These are phyloP conservation scores for Akanthomyces lecanii DNA, from an alignment of 2,329 filamentous ascomycete species.

Conservation along the genomic window DNA sequence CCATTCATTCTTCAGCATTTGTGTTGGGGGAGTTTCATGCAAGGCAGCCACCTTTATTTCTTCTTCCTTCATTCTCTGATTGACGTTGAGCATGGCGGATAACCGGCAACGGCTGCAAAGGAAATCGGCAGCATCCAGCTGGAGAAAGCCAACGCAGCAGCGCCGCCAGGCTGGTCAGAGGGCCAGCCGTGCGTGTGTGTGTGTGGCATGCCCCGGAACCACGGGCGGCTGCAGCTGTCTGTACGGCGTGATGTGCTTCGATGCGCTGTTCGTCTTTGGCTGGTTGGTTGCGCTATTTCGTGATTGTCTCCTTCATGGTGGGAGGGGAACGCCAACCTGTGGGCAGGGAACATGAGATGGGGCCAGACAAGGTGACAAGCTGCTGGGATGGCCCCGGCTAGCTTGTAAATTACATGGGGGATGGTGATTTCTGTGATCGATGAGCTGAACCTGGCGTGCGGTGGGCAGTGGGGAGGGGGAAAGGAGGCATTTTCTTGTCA, in stretches of 20 bases:
- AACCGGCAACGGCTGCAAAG: slow-evolving; percentile 14
- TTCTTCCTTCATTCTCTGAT: neutral
- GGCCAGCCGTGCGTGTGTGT: neutral
- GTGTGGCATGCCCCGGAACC: neutral
- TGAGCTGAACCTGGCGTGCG: slow-evolving; percentile 9
- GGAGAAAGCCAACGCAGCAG: neutral
- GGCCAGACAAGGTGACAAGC: neutral
- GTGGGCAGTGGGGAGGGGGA: neutral
- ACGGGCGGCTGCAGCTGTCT: neutral
- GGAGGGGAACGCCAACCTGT: neutral
- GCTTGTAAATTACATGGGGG: neutral
- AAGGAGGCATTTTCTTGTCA: slow-evolving; percentile 1
- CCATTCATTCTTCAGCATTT: neutral
- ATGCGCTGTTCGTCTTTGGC: neutral
- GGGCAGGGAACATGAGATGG: neutral
- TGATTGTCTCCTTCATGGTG: neutral
- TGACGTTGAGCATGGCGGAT: neutral
- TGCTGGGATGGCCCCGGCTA: slow-evolving; percentile 4
- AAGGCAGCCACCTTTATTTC: neutral
- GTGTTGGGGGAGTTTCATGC: neutral
- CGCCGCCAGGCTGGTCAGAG: neutral
- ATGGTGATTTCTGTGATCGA: slow-evolving; percentile 10
- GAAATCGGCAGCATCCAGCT: neutral
- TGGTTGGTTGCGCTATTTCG: neutral
- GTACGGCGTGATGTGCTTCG: neutral